A percentile compares a stretch with the other conserved stretches of the same genome.
Evolutionary conservation across 163 green algal species (phyloP).

Genomic region (Smithsoniella earleae): DNA sequence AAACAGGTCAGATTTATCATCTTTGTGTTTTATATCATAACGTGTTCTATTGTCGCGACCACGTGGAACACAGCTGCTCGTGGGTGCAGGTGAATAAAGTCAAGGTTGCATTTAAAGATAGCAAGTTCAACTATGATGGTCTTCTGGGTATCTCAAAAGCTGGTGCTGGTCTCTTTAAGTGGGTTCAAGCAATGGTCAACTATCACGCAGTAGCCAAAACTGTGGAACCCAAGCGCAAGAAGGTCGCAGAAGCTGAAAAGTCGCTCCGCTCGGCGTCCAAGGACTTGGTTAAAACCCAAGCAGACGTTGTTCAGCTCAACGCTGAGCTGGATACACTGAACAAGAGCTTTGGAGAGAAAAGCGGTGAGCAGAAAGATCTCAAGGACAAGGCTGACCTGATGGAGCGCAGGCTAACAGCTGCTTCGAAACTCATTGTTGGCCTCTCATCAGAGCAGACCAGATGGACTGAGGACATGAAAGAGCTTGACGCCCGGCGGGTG

Average conservation of each 20-base stretch:
- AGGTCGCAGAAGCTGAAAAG: conserved; percentile 72
- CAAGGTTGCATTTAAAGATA: conserved; percentile 76
- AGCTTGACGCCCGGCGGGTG: conserved; percentile 39
- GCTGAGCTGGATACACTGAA: conserved; percentile 49
- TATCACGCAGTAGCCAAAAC: conserved; percentile 75
- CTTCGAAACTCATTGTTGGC: conserved; percentile 68
- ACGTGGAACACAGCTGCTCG: too few relatives aligned
- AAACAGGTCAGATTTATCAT: conserved; percentile 44
- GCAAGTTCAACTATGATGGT: conserved; percentile 66
- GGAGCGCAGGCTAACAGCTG: conserved; percentile 67
- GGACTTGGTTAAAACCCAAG: conserved; percentile 68
- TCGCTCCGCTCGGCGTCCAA: conserved; percentile 61
- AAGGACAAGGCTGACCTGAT: conserved; percentile 72
- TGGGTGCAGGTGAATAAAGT: conserved; percentile 61
- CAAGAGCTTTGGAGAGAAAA: conserved; percentile 72
- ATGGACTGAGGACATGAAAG: conserved; percentile 65
- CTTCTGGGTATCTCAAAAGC: conserved; percentile 57
- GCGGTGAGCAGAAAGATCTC: conserved; percentile 62
- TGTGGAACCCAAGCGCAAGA: conserved; percentile 79
- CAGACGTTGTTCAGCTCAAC: conserved; percentile 40
- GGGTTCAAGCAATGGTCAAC: conserved; percentile 85
- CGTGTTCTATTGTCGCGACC: background rate
- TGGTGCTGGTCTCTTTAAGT: conserved; percentile 69
- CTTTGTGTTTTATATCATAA: conserved; percentile 5
- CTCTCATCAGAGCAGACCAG: conserved; percentile 64